Evolutionary conservation across 352 stramenopile species (phyloP), one percentile per base, ranked within the genome.

Genomic region (Plasmopara viticola): DNA sequence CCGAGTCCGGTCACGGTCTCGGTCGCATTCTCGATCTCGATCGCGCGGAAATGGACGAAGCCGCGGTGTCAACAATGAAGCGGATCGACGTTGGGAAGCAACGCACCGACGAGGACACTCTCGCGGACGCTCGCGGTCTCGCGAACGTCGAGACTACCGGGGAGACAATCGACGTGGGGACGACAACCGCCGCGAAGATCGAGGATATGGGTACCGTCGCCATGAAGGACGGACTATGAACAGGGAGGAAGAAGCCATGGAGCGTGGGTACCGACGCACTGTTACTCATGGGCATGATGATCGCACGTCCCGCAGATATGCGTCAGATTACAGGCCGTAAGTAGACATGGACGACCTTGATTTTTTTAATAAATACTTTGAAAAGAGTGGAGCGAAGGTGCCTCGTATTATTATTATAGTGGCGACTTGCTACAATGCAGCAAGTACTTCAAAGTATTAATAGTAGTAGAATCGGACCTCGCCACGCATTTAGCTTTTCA

Each of bases 221-320:
- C 37, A 58, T 38, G 54, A 66, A 4, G 54, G 57, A 51, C 66
- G 48, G 45, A 52, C 53, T 18, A 18, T 57, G 38, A 49, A 56
- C 54, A 62, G 58, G 17, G 62, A 67, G 17, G 62, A 70, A 4
- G 63, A 72, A 44, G 63, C 59, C 3, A 30, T 53, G 28, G 63
- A 72, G 29, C 63, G 63, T 2, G 72, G 72, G 13, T 80, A 80
- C 46, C 57, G 70, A 52, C 64, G 65, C n/a, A 46, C 52, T 28
- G 37, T 66, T 6, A 48, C 57, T 31, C 64, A 70, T 53, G 76
- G 70, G 29, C 74, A 84, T 39, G 78, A 85, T 20, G 78, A 86
- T 48, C 74, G 74, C 48, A 71, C 59, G 47, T 70, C 61, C 34
- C 75, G 75, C 48, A 68, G 61, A 56, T 84, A 86, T 51, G 48